Conservation (phyloP, 2,329 filamentous ascomycete genomes). For the Fusarium subglutinans region DNA sequence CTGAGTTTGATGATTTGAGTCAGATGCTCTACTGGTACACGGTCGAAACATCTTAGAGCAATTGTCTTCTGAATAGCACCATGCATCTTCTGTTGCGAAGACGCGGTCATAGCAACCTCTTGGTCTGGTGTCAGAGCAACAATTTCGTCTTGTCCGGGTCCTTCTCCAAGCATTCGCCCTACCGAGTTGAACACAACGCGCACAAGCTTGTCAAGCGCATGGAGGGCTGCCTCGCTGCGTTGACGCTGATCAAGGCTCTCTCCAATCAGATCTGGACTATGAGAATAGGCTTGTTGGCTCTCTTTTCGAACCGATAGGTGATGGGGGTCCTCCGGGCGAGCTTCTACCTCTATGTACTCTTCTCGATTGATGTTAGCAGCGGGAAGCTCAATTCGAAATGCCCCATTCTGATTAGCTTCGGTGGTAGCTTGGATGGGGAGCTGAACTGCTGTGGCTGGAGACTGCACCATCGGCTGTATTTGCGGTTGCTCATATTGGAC, state of each 20-base stretch:
- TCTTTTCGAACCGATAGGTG: conserved; percentile 63
- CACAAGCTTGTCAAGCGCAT: conserved; percentile 75
- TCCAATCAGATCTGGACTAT: conserved; percentile 65
- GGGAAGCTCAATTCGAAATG: conserved; percentile 61
- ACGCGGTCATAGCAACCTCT: conserved; percentile 71
- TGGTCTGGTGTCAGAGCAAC: conserved; percentile 66
- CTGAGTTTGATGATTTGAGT: conserved; percentile 80
- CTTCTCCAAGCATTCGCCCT: conserved; percentile 69
- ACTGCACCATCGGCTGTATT: conserved; percentile 10
- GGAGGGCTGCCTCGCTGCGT: conserved; percentile 77
- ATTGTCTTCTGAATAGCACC: conserved; percentile 78
- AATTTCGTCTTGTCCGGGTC: conserved; percentile 64
- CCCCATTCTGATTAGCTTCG: conserved; percentile 30
- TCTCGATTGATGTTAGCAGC: conserved; percentile 57
- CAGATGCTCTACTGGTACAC: conserved; percentile 79
- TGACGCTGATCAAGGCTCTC: conserved; percentile 81
- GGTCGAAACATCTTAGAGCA: conserved; percentile 71
- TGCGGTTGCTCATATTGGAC: conserved; percentile 13
- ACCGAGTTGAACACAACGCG: conserved; percentile 81
- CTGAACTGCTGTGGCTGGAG: conserved; percentile 1
- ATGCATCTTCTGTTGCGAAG: conserved; percentile 77
- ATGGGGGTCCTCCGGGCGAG: conserved; percentile 57
- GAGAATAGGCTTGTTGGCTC: conserved; percentile 60
- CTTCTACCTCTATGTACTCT: conserved; percentile 61
- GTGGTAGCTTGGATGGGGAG: not conserved